Conservation (phyloP, 768 basidiomycete species). For the Collybia sp. region DNA sequence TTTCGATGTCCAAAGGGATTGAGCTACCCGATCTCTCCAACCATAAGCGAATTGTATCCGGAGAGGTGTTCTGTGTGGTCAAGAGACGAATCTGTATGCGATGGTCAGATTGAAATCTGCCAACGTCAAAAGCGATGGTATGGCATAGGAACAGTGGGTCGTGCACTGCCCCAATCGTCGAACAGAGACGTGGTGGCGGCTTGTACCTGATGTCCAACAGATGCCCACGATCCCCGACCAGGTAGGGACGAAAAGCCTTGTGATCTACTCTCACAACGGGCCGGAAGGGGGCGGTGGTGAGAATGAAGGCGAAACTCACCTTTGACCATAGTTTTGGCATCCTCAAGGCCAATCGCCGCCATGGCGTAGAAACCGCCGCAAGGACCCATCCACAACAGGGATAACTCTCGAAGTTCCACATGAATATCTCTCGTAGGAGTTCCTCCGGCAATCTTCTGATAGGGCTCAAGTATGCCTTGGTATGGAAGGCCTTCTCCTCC, state of each 20-base stretch:
- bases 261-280: background rate
- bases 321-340: constrained; percentile 78
- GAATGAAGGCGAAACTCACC: constrained; percentile 35
- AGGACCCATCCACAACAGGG: constrained; percentile 77
- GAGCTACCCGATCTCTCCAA: constrained; percentile 70
- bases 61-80: constrained; percentile 63
- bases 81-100: constrained; percentile 61
- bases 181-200: too few species aligned
- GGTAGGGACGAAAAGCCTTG: background rate
- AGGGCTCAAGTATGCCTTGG: constrained; percentile 67
- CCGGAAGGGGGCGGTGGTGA: constrained; percentile 4
- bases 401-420: constrained; percentile 62
- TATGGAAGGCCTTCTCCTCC: constrained; percentile 42
- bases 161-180: too few species aligned
- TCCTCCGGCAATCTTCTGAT: constrained; percentile 69
- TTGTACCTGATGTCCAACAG: too few species aligned
- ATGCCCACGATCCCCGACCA: constrained; percentile 2
- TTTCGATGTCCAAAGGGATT: constrained; percentile 77
- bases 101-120: too few species aligned
- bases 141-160: background rate
- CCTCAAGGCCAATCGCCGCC: constrained; percentile 59
- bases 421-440: constrained; percentile 69
- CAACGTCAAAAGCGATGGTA: background rate
- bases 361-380: constrained; percentile 60
- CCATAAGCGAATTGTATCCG: constrained; percentile 81